Conservation (phyloP, 805 yeast genomes). For the Kluyveromyces lactis region DNA sequence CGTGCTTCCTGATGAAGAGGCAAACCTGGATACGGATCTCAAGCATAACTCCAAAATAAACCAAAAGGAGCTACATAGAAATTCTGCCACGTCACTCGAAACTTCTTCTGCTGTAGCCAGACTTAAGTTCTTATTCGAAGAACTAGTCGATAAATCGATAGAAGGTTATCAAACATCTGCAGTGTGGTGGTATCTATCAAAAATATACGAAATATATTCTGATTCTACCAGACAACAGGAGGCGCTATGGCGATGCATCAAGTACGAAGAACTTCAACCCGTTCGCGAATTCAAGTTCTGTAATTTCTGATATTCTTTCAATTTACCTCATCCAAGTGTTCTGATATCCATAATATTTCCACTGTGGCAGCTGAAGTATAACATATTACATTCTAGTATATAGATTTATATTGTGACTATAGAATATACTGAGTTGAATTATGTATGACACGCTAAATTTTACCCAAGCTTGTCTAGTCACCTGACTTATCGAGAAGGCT, state of each 20-base stretch:
- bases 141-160: conserved; percentile 27
- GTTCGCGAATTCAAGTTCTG: conserved; percentile 35
- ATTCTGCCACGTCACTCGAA: conserved; percentile 29
- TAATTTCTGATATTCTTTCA: conserved; percentile 15
- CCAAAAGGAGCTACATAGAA: neutral
- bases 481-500: too few species aligned
- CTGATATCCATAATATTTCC: too few species aligned
- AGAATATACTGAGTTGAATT: too few species aligned
- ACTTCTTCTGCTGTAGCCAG: conserved; percentile 53
- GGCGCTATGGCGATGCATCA: conserved; percentile 56
- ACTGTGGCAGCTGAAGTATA: too few species aligned
- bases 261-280: conserved; percentile 53
- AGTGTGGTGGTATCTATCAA: conserved; percentile 60
- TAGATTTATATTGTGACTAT: too few species aligned
- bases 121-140: conserved; percentile 34
- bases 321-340: neutral
- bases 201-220: conserved; percentile 50
- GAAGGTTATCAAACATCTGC: conserved; percentile 45
- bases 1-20: conserved; percentile 35
- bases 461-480: too few species aligned
- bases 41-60: neutral
- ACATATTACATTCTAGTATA: too few species aligned
- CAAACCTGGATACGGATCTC: neutral
- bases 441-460: too few species aligned
- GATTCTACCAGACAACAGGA: conserved; percentile 41